phyloP scores from a whole-genome alignment of 108 stramenopile species.

The Chaetoceros tenuissimus region DNA sequence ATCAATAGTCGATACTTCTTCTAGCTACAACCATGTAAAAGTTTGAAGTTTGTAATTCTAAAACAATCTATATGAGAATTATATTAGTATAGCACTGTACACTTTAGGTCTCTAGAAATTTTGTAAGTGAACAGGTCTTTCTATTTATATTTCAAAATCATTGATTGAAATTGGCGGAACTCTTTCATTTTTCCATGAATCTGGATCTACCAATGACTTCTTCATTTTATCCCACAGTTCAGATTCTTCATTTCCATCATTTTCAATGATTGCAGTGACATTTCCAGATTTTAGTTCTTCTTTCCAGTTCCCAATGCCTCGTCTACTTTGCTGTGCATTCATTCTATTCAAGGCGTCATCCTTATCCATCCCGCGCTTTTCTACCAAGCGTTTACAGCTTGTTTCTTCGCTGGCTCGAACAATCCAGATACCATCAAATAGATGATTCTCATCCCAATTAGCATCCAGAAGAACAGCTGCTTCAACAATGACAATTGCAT shows the following conservation, averaged over 20 bases:
- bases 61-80: too few species aligned
- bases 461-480: slow-evolving; percentile 75
- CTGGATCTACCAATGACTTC: background rate
- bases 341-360: slow-evolving; percentile 62
- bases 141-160: too few species aligned
- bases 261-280: slow-evolving; percentile 59
- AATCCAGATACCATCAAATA: slow-evolving; percentile 78
- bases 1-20: too few species aligned
- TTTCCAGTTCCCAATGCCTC: slow-evolving; percentile 47
- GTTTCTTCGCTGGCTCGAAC: slow-evolving; percentile 31
- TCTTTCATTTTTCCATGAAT: background rate
- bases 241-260: slow-evolving; percentile 29
- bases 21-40: too few species aligned
- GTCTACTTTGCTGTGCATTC: slow-evolving; percentile 43
- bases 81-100: too few species aligned
- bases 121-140: too few species aligned
- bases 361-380: slow-evolving; percentile 41
- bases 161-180: too few species aligned
- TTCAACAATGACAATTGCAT: slow-evolving; percentile 49
- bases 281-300: slow-evolving; percentile 38
- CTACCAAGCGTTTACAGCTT: slow-evolving; percentile 44
- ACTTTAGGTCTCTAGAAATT: too few species aligned
- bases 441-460: slow-evolving; percentile 52
- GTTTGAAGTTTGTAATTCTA: too few species aligned
- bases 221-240: background rate